Base-by-base conservation (phyloP, 495 filamentous ascomycete species). In the Baudoinia panamericana region DNA sequence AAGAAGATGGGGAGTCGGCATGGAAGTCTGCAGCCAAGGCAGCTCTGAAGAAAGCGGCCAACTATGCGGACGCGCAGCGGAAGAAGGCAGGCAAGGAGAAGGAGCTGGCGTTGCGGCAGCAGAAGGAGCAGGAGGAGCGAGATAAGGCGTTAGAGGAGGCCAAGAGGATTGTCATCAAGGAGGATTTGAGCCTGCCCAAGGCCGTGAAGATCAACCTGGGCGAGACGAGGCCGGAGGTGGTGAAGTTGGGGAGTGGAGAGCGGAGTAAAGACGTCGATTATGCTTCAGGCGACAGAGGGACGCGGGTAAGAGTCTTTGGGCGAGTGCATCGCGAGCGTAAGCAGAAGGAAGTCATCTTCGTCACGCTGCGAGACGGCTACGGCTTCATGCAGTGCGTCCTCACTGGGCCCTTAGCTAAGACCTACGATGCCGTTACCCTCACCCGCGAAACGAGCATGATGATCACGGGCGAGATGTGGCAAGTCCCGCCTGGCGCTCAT, bases 341-440 rank as follows among this genome's bases (percentile, higher is more conserved):
- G 33, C 90, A 96, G 63, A 93, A 92, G 66, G 78, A 82, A 47
- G 72, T 83, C 30, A 75, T 85, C 30, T 97, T 97, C 62, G 63
- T 96, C 48, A 88, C 78, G 9, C 66, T 97, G 25, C 65, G 76
- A 53, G 90, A 95, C 53, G 90, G 90, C 27, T 88, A 88, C 51
- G 88, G 88, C 17, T 76, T 78, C 51, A 64, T 99, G 45, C 88
- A 95, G 68, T 92, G 84, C 48, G 70, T 97, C 48, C 59, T 99
- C 49, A 73, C 82, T 1, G 84, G 85, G 21, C 71, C 80, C 31
- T 66, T 99, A 51, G 79, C 83, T 50, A 90, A 84, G 67, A 90
- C 84, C 20, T 92, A 93, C 67, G 86, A 96, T 61, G 82, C 84
- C 36, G 61, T 93, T 51, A 83, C 80, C 15, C 74, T 99, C 40